Base-by-base conservation (phyloP, 768 basidiomycete genomes). In the Calocybe gangraenosa region DNA sequence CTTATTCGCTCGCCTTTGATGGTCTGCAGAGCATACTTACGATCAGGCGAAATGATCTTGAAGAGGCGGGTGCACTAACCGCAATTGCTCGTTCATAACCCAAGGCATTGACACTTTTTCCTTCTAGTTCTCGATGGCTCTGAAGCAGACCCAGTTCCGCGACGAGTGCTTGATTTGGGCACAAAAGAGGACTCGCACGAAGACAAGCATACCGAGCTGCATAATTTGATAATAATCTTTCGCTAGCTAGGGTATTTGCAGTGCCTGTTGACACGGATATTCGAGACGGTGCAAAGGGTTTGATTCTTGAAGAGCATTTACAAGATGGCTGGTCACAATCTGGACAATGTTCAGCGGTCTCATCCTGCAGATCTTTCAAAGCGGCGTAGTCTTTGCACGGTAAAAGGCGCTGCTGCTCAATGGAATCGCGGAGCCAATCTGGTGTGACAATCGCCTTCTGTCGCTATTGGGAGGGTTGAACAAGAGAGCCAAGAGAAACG, bases 31-130 rank as follows among this genome's bases (percentile, higher is more conserved):
- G 10, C 18, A 28, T 14, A n/a, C n/a, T n/a, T n/a, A 25, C 35
- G 11, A 32, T 41, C 31, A 19, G 13, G 18, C 30, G 52, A 1
- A 53, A 19, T 37, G 10, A 62, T 46, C 62, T 62, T 39, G 13
- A 43, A 44, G n/a, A 37, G 14, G 22, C 15, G 6, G 17, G 18
- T 7, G 13, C 19, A 63, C 80, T 52, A 57, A 84, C 84, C n/a
- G 81, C 72, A 51, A 89, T 81, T 1, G 84, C 81, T 38, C 87
- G 73, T 25, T 80, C 71, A 52, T 92, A 92, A 49, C 80, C 81
- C 38, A 92, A 63, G 32, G 82, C 79, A 53, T 84, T 87, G 21
- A 78, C 67, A 17, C 73, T 69, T 40, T 86, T 74, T 10, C 84
- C 81, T 57, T 92, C 89, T 1, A 88, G 64, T 37, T 77, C 69